Conservation (phyloP, 768 basidiomycete genomes). For the Gautieria morchelliformis region DNA sequence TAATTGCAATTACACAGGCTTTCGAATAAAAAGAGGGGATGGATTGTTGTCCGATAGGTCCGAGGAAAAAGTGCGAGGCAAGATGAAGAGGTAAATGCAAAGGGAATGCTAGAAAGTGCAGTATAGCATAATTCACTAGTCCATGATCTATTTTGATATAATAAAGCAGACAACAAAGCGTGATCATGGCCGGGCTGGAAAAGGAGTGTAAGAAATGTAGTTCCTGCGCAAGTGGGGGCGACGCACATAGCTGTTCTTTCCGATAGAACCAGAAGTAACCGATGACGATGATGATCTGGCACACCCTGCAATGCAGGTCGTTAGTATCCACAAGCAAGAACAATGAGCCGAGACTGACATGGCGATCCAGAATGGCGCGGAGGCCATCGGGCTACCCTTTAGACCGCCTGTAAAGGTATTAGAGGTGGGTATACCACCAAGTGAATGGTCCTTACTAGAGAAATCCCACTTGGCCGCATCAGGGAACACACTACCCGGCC, state of each 20-base stretch:
- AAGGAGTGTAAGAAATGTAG: slow-evolving; percentile 16
- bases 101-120: neutral
- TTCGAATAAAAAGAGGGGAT: neutral
- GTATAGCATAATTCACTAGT: neutral
- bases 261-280: slow-evolving; percentile 98
- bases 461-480: slow-evolving; percentile 90
- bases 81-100: neutral
- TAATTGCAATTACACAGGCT: neutral
- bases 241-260: slow-evolving; percentile 82
- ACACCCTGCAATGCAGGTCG: slow-evolving; percentile 23
- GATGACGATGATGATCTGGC: slow-evolving; percentile 75
- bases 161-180: slow-evolving; percentile 11
- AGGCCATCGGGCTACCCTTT: slow-evolving; percentile 68
- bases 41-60: neutral
- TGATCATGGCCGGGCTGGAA: slow-evolving; percentile 26
- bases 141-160: neutral
- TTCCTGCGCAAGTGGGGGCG: slow-evolving; percentile 9
- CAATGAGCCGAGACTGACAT: slow-evolving; percentile 18
- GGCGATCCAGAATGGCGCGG: slow-evolving; percentile 83
- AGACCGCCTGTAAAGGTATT: slow-evolving; percentile 14
- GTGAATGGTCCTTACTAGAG: slow-evolving; percentile 30
- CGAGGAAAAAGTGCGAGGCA: neutral
- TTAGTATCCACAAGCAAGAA: neutral
- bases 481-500: slow-evolving; percentile 86
- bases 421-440: slow-evolving; percentile 4